Base-by-base conservation (phyloP, 345 rosid species). In the Anastatica hierochuntica region DNA sequence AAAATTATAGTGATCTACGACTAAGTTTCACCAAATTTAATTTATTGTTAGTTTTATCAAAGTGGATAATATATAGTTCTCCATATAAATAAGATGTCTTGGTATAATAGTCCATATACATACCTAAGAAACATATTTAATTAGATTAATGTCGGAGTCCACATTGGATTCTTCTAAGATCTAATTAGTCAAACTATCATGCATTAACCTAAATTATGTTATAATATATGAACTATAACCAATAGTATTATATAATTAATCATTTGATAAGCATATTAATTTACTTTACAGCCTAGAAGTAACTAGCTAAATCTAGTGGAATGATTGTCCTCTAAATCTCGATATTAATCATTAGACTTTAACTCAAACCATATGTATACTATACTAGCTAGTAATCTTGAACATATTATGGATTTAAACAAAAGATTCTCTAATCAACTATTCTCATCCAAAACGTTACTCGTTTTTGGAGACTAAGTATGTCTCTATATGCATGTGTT, bases 291-390 rank as follows among this genome's bases (percentile, higher is more conserved):
- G 7, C 30, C 4, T 35, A 56, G 8, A 35, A 2, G 7, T 43
- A 53, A 57, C 14, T 65, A 57, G 33, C 43, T 9, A 12, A 48
- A 58, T 38, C 37, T 58, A 66, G 38, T 16, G 55, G 71, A 66
- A 66, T 66, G 53, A 58, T 44, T 66, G 66, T 43, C 60, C 56
- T 30, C 56, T 52, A 38, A 8, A 52, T 59, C 60, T 66, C 66
- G 65, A 44, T 58, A 57, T 36, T 8, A n/a, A 50, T 27, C 54
- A 65, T 43, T 56, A 38, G 48, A 43, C 40, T 64, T 16, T 56
- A 1, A 14, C n/a, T n/a, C n/a, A 21, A 33, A 33, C n/a, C 29
- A 16, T 40, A 12, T n/a, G 27, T 0, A 12, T 0, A 12, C 5
- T 20, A 60, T 31, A 2, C 2, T 21, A 21, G 24, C 5, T 21